Evolutionary conservation across 441 rosid species (phyloP).

Genomic region (Populus hybrid): DNA sequence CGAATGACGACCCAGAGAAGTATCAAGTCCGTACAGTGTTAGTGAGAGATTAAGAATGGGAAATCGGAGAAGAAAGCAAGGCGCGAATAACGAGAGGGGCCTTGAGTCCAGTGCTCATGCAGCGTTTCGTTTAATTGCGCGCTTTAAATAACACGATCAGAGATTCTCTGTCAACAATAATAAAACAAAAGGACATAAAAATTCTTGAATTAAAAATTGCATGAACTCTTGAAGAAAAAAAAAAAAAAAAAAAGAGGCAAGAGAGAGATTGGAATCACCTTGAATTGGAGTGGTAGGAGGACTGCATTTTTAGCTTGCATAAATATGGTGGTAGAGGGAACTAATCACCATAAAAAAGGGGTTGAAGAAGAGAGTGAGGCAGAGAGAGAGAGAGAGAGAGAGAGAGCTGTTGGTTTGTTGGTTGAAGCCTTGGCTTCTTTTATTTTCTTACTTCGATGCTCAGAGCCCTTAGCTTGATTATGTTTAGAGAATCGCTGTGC

Average conservation of each 20-base stretch:
- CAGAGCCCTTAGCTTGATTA: no score
- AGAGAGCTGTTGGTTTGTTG: no score
- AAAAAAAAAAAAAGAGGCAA: not conserved
- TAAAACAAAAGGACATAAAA: not conserved
- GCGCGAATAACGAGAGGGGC: slow-evolving; percentile 19
- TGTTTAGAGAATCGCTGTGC: not conserved
- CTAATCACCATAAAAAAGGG: not conserved
- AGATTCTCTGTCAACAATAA: slow-evolving; percentile 30
- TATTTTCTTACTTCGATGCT: not conserved
- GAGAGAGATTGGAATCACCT: not conserved
- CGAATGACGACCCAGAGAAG: slow-evolving; percentile 11
- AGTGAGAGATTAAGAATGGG: not conserved
- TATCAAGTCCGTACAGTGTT: not conserved
- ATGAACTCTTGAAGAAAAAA: no score
- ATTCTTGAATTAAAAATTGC: not conserved
- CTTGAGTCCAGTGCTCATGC: slow-evolving; percentile 7
- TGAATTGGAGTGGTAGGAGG: not conserved
- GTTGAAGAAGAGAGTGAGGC: not conserved
- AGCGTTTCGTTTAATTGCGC: slow-evolving; percentile 1
- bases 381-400: not conserved
- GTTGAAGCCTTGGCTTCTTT: not conserved
- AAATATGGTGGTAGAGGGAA: not conserved
- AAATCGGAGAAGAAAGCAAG: slow-evolving; percentile 1
- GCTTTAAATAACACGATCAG: slow-evolving; percentile 15
- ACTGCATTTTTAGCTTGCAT: slow-evolving; percentile 5